Conservation (phyloP, 2,329 filamentous ascomycete genomes). For the Pyrenophora teres region DNA sequence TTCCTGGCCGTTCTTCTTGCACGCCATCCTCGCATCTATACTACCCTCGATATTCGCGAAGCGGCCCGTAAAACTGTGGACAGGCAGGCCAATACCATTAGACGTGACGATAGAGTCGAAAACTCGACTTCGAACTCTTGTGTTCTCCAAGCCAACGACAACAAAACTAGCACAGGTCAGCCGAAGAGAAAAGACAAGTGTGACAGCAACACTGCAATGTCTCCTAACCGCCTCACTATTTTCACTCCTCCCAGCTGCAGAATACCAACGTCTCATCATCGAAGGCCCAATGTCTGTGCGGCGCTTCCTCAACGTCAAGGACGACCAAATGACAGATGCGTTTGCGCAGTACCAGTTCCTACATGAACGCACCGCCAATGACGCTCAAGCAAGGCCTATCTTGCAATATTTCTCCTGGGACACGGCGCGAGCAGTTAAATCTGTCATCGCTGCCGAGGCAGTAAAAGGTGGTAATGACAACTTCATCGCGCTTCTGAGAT, state of each 20-base stretch:
- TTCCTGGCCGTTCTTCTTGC: conserved; percentile 44
- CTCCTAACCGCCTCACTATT: conserved; percentile 49
- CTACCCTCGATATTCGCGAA: conserved; percentile 32
- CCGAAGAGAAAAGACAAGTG: conserved; percentile 47
- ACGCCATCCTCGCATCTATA: conserved; percentile 41
- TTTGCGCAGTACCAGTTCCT: conserved; percentile 18
- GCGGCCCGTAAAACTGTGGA: conserved; percentile 27
- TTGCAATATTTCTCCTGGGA: conserved; percentile 26
- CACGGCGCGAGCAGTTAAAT: conserved; percentile 23
- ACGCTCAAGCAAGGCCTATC: not conserved
- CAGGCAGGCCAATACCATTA: conserved; percentile 25
- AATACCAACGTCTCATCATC: conserved; percentile 40
- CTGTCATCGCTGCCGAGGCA: conserved; percentile 17
- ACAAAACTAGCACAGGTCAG: conserved; percentile 39
- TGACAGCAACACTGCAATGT: conserved; percentile 50
- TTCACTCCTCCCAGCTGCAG: conserved; percentile 28
- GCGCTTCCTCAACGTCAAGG: conserved; percentile 15
- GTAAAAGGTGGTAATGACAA: conserved; percentile 38
- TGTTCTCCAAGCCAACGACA: conserved; percentile 39
- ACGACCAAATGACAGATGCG: conserved; percentile 40
- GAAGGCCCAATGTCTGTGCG: conserved; percentile 45
- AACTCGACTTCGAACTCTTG: conserved; percentile 39
- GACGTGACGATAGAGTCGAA: conserved; percentile 15
- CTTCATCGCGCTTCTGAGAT: conserved; percentile 47
- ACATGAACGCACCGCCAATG: conserved; percentile 10